Evolutionary conservation across 192 early-diverging fungal genomes (phyloP).

Genomic region (Spizellomyces sp.): DNA sequence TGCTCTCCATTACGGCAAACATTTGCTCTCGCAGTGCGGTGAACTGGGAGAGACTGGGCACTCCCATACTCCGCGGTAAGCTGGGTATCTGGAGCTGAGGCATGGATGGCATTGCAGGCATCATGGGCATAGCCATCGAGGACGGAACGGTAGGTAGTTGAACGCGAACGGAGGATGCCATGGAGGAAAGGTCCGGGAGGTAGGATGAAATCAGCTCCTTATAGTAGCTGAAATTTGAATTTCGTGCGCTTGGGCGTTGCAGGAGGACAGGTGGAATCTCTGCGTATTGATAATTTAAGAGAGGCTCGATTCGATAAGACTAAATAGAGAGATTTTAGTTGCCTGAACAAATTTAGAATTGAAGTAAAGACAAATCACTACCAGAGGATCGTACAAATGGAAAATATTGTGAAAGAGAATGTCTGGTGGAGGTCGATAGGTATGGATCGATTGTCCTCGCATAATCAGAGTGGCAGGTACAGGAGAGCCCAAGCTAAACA

Average conservation of each 20-base stretch:
- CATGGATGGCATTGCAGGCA: constrained; percentile 27
- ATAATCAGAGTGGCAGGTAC: constrained; percentile 48
- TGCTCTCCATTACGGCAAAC: constrained; percentile 8
- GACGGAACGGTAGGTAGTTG: neutral
- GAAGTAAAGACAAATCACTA: neutral
- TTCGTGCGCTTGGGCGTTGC: constrained; percentile 35
- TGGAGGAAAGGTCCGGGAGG: constrained; percentile 32
- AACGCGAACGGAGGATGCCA: neutral
- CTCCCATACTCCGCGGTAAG: neutral
- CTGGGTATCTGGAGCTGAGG: neutral
- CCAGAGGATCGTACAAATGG: constrained; percentile 52
- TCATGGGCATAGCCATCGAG: constrained; percentile 4
- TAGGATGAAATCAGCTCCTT: constrained; percentile 42
- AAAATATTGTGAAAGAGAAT: constrained; percentile 53
- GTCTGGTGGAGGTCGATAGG: constrained; percentile 33
- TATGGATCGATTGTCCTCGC: constrained; percentile 39
- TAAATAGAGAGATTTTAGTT: constrained; percentile 7
- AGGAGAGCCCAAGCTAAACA: constrained; percentile 53
- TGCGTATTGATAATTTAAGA: constrained; percentile 41
- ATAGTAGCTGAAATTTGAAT: constrained; percentile 44
- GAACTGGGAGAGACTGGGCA: constrained; percentile 20
- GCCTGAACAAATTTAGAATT: neutral
- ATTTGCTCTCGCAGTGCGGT: neutral
- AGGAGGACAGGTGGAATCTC: constrained; percentile 50
- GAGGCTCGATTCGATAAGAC: constrained; percentile 52